Evolutionary conservation across 2,329 filamentous ascomycete species (phyloP).

Genomic region (Cryphonectria naterciae): DNA sequence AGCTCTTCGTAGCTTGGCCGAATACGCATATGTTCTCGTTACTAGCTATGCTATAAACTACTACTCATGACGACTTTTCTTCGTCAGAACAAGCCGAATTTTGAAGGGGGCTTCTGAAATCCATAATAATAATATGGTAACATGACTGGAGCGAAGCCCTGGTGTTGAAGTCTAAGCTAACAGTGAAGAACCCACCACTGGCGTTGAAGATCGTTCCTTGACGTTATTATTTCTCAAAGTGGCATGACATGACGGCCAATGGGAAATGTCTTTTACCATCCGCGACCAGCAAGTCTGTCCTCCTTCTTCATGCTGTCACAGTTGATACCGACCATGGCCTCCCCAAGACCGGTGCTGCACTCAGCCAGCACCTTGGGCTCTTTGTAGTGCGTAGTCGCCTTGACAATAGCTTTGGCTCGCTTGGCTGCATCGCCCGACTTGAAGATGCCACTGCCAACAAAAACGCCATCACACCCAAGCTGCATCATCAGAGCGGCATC

Average conservation of each 20-base stretch:
- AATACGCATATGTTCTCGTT: neutral
- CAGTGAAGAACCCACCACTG: neutral
- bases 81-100: too few species aligned
- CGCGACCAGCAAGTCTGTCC: constrained; percentile 83
- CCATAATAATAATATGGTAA: neutral
- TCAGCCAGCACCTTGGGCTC: constrained; percentile 85
- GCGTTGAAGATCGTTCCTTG: neutral
- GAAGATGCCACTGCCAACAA: constrained; percentile 96
- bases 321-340: constrained; percentile 97
- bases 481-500: constrained; percentile 99
- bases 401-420: constrained; percentile 91
- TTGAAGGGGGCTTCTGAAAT: too few species aligned
- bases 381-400: constrained; percentile 87
- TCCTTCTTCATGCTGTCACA: constrained; percentile 74
- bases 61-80: too few species aligned
- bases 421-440: constrained; percentile 90
- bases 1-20: neutral
- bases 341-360: constrained; percentile 86
- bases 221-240: neutral
- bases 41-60: neutral
- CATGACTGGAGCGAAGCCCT: neutral
- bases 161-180: neutral
- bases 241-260: neutral
- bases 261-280: constrained; percentile 64
- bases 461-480: constrained; percentile 95